Percentiles rank a stretch among this genome's conserved stretches.
These are phyloP conservation scores for Lophiotrema nucula DNA, from an alignment of 495 filamentous ascomycete genomes.

Conservation along the genomic window DNA sequence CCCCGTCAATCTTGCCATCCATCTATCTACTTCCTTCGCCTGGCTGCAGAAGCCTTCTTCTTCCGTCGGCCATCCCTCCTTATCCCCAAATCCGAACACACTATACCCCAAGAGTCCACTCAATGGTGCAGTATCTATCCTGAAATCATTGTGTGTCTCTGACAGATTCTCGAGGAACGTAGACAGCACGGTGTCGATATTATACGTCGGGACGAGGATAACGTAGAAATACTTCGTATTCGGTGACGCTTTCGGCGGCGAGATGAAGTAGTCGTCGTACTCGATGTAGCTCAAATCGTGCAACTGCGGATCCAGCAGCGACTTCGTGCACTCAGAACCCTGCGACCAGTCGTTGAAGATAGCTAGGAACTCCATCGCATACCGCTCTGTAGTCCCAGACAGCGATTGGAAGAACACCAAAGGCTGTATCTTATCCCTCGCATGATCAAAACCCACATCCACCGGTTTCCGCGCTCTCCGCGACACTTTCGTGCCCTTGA, in stretches of 20 bases:
- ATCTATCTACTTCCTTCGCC: conserved; percentile 83
- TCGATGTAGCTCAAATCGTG: conserved; percentile 81
- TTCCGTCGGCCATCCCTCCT: conserved; percentile 85
- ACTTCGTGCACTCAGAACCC: not conserved
- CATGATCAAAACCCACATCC: conserved; percentile 21
- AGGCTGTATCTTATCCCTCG: conserved; percentile 59
- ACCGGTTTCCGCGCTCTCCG: conserved; percentile 24
- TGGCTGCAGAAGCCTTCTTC: conserved; percentile 90
- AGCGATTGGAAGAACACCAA: conserved; percentile 87
- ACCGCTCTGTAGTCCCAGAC: conserved; percentile 72
- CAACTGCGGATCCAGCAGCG: conserved; percentile 58
- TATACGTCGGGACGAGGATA: conserved; percentile 80
- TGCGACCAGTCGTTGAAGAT: conserved; percentile 44
- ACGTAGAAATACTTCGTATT: conserved; percentile 73
- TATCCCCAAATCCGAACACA: conserved; percentile 91
- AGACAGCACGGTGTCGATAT: conserved; percentile 84
- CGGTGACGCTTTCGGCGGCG: conserved; percentile 50
- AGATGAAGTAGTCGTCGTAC: conserved; percentile 87
- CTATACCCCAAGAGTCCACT: conserved; percentile 76
- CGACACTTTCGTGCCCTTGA: conserved; percentile 25
- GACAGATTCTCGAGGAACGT: conserved; percentile 77
- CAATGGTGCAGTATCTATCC: conserved; percentile 85
- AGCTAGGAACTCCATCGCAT: conserved; percentile 58
- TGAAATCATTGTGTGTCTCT: conserved; percentile 93
- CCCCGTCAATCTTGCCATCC: conserved; percentile 89